These are phyloP conservation scores for Epithemia pelagica DNA, from an alignment of 108 stramenopile genomes.

Conservation along the genomic window DNA sequence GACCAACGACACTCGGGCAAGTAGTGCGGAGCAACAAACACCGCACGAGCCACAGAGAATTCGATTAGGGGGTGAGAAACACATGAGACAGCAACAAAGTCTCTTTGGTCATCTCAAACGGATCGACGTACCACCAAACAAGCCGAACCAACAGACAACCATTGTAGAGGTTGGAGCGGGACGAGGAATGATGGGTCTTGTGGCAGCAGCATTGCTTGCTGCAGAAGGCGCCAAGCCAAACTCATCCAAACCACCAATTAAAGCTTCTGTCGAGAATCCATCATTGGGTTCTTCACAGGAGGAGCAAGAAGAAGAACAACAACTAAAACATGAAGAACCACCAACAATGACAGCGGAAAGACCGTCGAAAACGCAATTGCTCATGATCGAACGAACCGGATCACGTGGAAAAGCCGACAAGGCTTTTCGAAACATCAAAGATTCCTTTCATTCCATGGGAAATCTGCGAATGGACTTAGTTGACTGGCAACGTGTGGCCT, in stretches of 20 bases:
- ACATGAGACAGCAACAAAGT: slow-evolving; percentile 69
- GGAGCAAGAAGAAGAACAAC: neutral
- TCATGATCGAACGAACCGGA: slow-evolving; percentile 71
- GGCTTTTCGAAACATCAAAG: slow-evolving; percentile 35
- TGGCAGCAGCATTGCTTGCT: slow-evolving; percentile 48
- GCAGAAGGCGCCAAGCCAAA: slow-evolving; percentile 3
- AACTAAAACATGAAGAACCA: neutral
- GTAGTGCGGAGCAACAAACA: slow-evolving; percentile 20
- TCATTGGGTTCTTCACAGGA: neutral
- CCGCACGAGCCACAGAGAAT: too few species aligned
- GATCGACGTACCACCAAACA: slow-evolving; percentile 27
- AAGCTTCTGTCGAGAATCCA: too few species aligned
- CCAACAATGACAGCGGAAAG: too few species aligned
- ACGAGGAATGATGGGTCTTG: slow-evolving; percentile 70
- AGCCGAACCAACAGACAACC: slow-evolving; percentile 9
- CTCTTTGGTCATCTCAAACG: slow-evolving; percentile 60
- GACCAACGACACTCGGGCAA: slow-evolving; percentile 20
- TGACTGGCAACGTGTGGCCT: slow-evolving; percentile 49
- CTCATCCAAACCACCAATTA: neutral
- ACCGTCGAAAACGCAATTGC: slow-evolving; percentile 35
- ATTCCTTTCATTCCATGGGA: neutral
- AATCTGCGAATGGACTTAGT: slow-evolving; percentile 25
- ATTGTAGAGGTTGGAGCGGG: slow-evolving; percentile 83
- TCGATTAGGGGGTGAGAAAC: slow-evolving; percentile 62
- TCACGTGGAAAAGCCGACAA: slow-evolving; percentile 79